These are phyloP conservation scores for Gloeopeniophorella convolvens DNA, from an alignment of 768 basidiomycete genomes.

Conservation along the genomic window DNA sequence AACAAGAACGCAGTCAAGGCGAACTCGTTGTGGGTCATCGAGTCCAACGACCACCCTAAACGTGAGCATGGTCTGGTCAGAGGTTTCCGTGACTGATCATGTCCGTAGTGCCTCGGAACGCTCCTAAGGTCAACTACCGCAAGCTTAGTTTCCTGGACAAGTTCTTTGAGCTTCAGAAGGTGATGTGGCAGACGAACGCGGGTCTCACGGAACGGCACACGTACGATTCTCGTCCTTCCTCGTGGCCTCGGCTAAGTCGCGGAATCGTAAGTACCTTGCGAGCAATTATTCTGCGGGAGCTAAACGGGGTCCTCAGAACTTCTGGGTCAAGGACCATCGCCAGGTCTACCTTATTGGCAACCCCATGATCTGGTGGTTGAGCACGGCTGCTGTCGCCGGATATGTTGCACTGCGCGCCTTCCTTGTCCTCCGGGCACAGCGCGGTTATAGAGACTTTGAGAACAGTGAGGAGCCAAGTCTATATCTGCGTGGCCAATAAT, in stretches of 20 bases:
- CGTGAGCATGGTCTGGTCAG: conserved; percentile 39
- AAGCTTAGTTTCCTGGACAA: conserved; percentile 86
- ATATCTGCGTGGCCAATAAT: background rate
- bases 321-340: conserved; percentile 95
- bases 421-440: conserved; percentile 81
- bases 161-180: conserved; percentile 85
- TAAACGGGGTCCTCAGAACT: conserved; percentile 52
- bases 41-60: conserved; percentile 72
- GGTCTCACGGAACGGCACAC: conserved; percentile 92
- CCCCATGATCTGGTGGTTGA: conserved; percentile 88
- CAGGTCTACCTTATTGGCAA: conserved; percentile 97
- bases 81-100: background rate
- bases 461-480: conserved; percentile 53
- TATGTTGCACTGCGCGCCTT: conserved; percentile 70
- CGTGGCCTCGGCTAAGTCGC: conserved; percentile 86
- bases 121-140: conserved; percentile 83
- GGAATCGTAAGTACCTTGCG: conserved; percentile 69
- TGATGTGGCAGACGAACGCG: conserved; percentile 97
- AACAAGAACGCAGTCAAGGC: conserved; percentile 91
- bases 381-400: conserved; percentile 59
- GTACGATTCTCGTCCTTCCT: conserved; percentile 87
- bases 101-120: conserved; percentile 56
- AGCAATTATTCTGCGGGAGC: background rate
- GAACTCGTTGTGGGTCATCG: conserved; percentile 93
- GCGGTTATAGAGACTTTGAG: conserved; percentile 89